Percentiles rank a stretch among this genome's conserved stretches.
phyloP scores from a whole-genome alignment of 2,329 filamentous ascomycete genomes.

The Cryphonectria carpinicola region DNA sequence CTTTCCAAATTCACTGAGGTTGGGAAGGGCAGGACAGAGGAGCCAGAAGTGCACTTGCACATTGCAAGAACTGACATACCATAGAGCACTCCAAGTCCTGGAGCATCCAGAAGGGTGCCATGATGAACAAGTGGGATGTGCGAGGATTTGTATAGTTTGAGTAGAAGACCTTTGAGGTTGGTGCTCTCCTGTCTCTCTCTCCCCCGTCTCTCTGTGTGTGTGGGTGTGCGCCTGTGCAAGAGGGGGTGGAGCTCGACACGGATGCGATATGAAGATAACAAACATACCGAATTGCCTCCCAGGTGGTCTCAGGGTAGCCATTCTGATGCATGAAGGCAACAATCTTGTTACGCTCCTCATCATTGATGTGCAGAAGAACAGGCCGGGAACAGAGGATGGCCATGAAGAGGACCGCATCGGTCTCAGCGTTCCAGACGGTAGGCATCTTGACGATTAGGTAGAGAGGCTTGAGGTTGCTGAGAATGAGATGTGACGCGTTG shows the following conservation, averaged over 20 bases:
- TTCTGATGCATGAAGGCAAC: conserved; percentile 26
- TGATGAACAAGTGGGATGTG: neutral
- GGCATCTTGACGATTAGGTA: conserved; percentile 32
- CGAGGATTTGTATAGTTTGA: neutral
- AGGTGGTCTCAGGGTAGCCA: conserved; percentile 32
- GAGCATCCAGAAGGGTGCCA: neutral
- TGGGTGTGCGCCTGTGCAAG: neutral
- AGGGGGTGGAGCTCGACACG: neutral
- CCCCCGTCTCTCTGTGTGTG: neutral
- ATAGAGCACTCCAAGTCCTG: conserved; percentile 6
- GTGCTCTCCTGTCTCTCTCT: neutral
- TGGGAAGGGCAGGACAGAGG: neutral
- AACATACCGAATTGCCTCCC: conserved; percentile 34
- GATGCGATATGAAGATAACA: neutral
- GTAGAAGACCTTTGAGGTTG: neutral
- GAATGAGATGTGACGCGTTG: neutral
- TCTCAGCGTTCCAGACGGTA: conserved; percentile 36
- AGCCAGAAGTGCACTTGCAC: neutral
- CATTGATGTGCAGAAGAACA: neutral
- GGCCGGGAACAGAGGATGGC: conserved; percentile 31
- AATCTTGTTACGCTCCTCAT: conserved; percentile 31
- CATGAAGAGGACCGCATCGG: conserved; percentile 36
- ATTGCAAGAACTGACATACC: neutral
- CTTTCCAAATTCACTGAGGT: neutral
- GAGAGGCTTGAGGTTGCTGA: neutral